Percentiles rank a stretch among this genome's conserved stretches.
Evolutionary conservation across 495 filamentous ascomycete species (phyloP).

Genomic region (Penicillium pancosmium): DNA sequence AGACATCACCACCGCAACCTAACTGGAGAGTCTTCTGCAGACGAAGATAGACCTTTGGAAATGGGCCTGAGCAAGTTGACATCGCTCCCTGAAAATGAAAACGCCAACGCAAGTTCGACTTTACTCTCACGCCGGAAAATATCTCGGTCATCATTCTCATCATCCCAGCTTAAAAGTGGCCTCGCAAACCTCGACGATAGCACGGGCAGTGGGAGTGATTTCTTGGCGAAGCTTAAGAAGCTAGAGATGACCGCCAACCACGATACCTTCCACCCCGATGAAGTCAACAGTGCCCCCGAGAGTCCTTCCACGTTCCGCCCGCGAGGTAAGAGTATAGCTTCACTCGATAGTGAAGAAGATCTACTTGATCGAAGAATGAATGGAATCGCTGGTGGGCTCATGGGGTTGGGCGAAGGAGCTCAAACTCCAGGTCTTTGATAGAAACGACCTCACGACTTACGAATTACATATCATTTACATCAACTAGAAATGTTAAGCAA

Average conservation of each 20-base stretch:
- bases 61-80: constrained; percentile 61
- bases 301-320: constrained; percentile 27
- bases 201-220: constrained; percentile 23
- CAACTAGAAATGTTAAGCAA: not conserved
- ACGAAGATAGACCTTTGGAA: constrained; percentile 79
- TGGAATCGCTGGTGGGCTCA: constrained; percentile 76
- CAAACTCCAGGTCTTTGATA: constrained; percentile 36
- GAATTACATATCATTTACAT: constrained; percentile 12
- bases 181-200: constrained; percentile 18
- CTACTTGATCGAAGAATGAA: constrained; percentile 83
- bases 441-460: constrained; percentile 11
- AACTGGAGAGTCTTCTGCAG: constrained; percentile 68
- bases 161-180: constrained; percentile 12
- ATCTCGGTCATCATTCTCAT: constrained; percentile 24
- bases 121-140: constrained; percentile 15
- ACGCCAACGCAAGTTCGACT: constrained; percentile 3
- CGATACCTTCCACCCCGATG: constrained; percentile 21
- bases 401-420: constrained; percentile 59
- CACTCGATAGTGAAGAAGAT: constrained; percentile 82
- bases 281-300: constrained; percentile 27
- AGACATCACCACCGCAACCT: constrained; percentile 44
- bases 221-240: constrained; percentile 26
- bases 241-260: constrained; percentile 19
- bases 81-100: constrained; percentile 19
- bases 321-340: constrained; percentile 63